Evolutionary conservation across 345 rosid genomes (phyloP).

Genomic region (Ricinus communis): DNA sequence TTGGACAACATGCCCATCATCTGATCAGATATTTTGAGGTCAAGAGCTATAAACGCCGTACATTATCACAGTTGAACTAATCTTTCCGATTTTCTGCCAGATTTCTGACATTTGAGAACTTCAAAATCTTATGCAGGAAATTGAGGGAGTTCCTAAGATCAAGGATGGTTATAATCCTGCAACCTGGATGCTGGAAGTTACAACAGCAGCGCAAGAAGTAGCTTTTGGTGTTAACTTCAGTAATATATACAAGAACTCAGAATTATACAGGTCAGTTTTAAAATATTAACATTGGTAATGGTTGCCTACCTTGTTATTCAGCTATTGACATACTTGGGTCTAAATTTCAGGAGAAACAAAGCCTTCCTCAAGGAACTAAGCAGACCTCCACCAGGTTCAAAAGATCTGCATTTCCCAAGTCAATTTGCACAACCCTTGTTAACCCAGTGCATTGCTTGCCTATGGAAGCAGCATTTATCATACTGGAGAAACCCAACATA

Average conservation of each 20-base stretch:
- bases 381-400: too few species aligned
- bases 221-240: neutral
- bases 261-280: neutral
- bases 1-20: conserved; percentile 49
- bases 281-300: too few species aligned
- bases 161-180: conserved; percentile 8
- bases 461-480: too few species aligned
- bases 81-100: neutral
- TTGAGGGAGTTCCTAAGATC: conserved; percentile 30
- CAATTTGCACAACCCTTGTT: too few species aligned
- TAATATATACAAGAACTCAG: neutral
- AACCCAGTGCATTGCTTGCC: too few species aligned
- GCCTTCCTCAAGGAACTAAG: too few species aligned
- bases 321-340: too few species aligned
- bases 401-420: too few species aligned
- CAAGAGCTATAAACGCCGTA: conserved; percentile 14
- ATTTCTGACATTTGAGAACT: neutral
- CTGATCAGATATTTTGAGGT: conserved; percentile 64
- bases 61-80: too few species aligned
- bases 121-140: conserved; percentile 28
- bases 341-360: too few species aligned
- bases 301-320: too few species aligned
- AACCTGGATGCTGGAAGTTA: neutral
- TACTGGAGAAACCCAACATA: too few species aligned
- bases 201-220: neutral